Conservation (phyloP, 805 yeast genomes). For the Saccharomycopsis fodiens region DNA sequence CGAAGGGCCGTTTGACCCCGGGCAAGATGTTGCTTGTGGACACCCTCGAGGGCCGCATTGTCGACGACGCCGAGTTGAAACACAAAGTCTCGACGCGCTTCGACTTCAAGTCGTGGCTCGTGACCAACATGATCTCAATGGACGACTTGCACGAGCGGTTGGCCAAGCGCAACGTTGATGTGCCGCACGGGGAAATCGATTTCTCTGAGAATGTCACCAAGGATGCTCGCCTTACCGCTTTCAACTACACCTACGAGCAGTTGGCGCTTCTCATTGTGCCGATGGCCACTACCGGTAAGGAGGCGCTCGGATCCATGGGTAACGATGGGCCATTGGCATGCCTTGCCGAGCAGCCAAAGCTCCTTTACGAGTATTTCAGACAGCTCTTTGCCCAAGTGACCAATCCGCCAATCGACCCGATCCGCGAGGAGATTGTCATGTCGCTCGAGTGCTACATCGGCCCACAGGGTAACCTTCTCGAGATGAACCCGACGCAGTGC, state of each 20-base stretch:
- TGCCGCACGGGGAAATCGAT: conserved; percentile 19
- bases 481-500: conserved; percentile 89
- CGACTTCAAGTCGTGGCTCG: conserved; percentile 92
- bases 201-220: conserved; percentile 47
- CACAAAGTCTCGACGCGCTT: conserved; percentile 67
- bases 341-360: conserved; percentile 83
- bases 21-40: conserved; percentile 95
- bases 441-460: conserved; percentile 95
- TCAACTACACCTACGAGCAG: conserved; percentile 94
- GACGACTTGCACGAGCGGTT: conserved; percentile 64
- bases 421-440: conserved; percentile 95
- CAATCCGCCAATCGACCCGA: conserved; percentile 98
- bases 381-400: conserved; percentile 97
- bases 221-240: conserved; percentile 78
- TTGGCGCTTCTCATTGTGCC: conserved; percentile 77
- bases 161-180: conserved; percentile 23
- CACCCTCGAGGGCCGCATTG: conserved; percentile 86
- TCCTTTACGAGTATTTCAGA: conserved; percentile 88
- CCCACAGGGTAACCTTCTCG: conserved; percentile 94
- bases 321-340: conserved; percentile 95
- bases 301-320: conserved; percentile 98
- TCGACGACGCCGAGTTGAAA: conserved; percentile 88
- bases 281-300: conserved; percentile 89
- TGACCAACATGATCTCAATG: conserved; percentile 78
- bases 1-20: conserved; percentile 92